Evolutionary conservation across 371 early-diverging fungal genomes (phyloP).

Genomic region (Blakeslea trispora): DNA sequence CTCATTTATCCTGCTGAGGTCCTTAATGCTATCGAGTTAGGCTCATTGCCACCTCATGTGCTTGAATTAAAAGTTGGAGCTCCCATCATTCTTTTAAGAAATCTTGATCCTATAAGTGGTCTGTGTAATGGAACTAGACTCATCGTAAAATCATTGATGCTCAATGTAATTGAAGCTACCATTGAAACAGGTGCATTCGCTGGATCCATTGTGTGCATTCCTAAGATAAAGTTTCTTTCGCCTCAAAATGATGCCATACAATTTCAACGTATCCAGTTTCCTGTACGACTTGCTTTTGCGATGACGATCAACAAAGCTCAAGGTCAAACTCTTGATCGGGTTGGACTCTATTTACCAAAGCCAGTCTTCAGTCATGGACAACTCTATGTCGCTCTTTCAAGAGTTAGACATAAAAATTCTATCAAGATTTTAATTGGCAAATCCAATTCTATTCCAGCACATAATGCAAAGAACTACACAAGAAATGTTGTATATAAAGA

Average conservation of each 20-base stretch:
- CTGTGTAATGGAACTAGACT: slow-evolving; percentile 35
- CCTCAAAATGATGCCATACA: neutral
- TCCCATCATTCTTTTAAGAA: slow-evolving; percentile 4
- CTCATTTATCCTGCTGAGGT: neutral
- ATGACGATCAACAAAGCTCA: slow-evolving; percentile 40
- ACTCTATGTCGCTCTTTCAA: no score
- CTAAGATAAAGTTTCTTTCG: neutral
- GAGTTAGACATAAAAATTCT: no score
- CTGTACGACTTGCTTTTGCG: slow-evolving; percentile 25
- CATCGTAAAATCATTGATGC: slow-evolving; percentile 9
- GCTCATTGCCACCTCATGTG: neutral
- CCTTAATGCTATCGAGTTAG: slow-evolving; percentile 1
- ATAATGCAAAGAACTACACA: no score
- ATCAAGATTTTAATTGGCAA: no score
- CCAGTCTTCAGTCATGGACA: no score
- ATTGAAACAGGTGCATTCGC: slow-evolving; percentile 12
- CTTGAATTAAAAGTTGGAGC: slow-evolving; percentile 2
- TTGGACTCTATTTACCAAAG: slow-evolving; percentile 28
- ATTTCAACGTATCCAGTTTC: slow-evolving; percentile 17
- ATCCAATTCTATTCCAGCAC: no score
- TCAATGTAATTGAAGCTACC: slow-evolving; percentile 16
- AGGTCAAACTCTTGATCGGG: slow-evolving; percentile 26
- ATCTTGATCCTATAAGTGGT: slow-evolving; percentile 9
- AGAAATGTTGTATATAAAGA: no score
- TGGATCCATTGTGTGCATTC: slow-evolving; percentile 4